A percentile compares a stretch with the other conserved stretches of the same genome.
Evolutionary conservation across 176 grass and related monocot species (phyloP).

Genomic region (Chloris gayana): DNA sequence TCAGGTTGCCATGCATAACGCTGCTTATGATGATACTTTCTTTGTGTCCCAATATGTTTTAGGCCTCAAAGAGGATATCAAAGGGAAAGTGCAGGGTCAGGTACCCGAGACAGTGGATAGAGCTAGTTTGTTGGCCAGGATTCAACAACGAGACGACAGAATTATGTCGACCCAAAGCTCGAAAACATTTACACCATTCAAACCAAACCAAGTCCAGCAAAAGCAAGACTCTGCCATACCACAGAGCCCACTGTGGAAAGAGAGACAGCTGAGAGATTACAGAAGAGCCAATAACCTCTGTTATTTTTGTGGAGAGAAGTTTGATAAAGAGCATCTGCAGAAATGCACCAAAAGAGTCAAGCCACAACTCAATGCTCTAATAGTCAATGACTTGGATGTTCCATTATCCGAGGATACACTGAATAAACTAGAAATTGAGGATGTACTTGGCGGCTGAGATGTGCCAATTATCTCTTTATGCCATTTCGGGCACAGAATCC

Average conservation of each 20-base stretch:
- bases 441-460: accelerated
- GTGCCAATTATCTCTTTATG: background rate
- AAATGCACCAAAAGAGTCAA: accelerated
- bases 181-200: no score
- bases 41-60: background rate
- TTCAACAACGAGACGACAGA: no score
- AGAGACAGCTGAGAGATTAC: background rate
- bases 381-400: accelerated
- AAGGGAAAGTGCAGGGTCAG: accelerated
- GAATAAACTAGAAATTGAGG: accelerated
- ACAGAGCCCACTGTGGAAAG: background rate
- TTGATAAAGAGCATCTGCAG: accelerated
- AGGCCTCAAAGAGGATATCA: background rate
- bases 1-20: background rate
- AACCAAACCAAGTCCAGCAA: no score
- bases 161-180: accelerated
- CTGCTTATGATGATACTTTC: background rate
- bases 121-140: background rate
- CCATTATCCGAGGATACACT: background rate
- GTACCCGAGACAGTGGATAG: background rate
- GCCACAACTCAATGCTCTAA: background rate
- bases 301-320: background rate
- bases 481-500: accelerated
- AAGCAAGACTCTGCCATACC: background rate
- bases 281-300: accelerated